Base-by-base conservation (phyloP, 345 rosid genomes). In the Gynandropsis gynandra region DNA sequence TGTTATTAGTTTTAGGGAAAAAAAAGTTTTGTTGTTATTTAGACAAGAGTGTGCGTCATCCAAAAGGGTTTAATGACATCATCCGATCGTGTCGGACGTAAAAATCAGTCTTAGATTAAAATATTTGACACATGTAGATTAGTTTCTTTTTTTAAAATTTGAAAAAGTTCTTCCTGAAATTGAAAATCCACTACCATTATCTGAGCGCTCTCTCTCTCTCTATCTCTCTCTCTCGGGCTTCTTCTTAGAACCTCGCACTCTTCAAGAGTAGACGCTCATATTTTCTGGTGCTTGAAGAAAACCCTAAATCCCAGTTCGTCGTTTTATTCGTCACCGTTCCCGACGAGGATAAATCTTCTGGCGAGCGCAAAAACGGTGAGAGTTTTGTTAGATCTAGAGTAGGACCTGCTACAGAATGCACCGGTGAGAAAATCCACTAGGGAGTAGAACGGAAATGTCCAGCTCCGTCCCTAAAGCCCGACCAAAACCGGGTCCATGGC, bases 401-500 rank as follows among this genome's bases (percentile, higher is more conserved):
- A 17, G 14, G 13, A 8, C 35, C 11, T 43, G 48, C 46, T 41
- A 42, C 44, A 63, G 44, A 32, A 52, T 59, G 56, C 54, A 20
- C 9, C 17, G 17, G 14, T 59, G 61, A 59, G 46, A 36, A 33
- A 43, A 32, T 4, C 20, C 8, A 12, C 19, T 16, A 3, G 16
- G 13, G 3, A 38, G 15, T 38, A 47, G 16, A 52, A 35, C 6
- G 16, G 7, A 31, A 45, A 92, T 92, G 98, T 72, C 96, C 12
- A 69, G 52, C 56, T 65, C 88, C 70, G 84, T 77, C 75, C 76
- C 82, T 8, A 92, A 84, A 71, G 5, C 77, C 72, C 73, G 93
- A 8, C 63, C 87, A 14, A 79, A 79, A 55, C 89, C 82, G 1
- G 87, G 82, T 32, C 67, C 82, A 2, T 80, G 83, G 85, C 92